Conservation (phyloP, 1,139 yeast genomes). For the Magnusiomyces suaveolens region DNA sequence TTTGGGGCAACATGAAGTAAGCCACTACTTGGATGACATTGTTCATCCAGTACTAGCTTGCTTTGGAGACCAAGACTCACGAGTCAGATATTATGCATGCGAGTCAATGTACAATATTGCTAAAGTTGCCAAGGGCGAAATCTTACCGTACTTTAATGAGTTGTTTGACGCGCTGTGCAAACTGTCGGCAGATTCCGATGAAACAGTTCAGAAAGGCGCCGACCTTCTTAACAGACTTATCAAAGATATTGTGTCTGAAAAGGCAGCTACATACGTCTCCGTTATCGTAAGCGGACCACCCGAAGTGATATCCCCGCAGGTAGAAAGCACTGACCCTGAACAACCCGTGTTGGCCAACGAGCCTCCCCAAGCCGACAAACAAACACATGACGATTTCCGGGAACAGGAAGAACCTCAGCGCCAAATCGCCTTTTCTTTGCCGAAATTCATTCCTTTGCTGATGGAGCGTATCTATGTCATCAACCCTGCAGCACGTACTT, state of each 20-base stretch:
- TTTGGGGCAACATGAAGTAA: conserved; percentile 59
- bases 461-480: conserved; percentile 86
- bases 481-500: conserved; percentile 87
- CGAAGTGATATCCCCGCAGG: conserved; percentile 37
- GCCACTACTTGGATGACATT: conserved; percentile 69
- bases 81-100: conserved; percentile 94
- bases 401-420: conserved; percentile 4
- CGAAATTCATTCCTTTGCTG: conserved; percentile 80
- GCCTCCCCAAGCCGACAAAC: conserved; percentile 13
- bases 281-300: conserved; percentile 41
- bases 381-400: neutral
- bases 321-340: conserved; percentile 19
- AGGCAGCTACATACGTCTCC: conserved; percentile 86
- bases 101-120: conserved; percentile 94
- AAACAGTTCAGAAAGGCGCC: conserved; percentile 91
- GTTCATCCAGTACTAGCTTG: conserved; percentile 92
- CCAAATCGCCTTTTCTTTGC: conserved; percentile 70
- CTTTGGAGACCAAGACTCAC: conserved; percentile 92
- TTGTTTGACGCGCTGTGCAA: conserved; percentile 85
- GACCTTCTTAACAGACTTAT: conserved; percentile 82
- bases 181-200: conserved; percentile 84
- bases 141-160: conserved; percentile 81
- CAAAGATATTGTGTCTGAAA: conserved; percentile 92
- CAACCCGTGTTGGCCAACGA: conserved; percentile 21
- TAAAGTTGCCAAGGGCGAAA: conserved; percentile 93